Evolutionary conservation across 2,329 filamentous ascomycete genomes (phyloP), one percentile per base, ranked within the genome.

Genomic region (Lasiodiplodia theobromae): DNA sequence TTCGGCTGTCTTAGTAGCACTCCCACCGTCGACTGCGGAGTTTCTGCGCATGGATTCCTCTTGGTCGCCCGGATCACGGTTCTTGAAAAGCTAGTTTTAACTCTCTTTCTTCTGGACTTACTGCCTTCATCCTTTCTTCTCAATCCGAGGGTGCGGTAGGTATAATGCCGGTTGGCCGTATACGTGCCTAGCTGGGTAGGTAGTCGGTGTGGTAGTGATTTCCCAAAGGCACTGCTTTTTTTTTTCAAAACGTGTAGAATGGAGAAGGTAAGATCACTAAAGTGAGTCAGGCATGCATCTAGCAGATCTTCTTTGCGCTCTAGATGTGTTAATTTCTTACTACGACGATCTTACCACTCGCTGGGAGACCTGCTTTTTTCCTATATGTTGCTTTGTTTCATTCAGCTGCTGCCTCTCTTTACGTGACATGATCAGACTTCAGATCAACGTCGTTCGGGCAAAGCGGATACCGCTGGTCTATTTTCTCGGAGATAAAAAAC

Each of bases 251-350:
- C 44, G 34, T 40, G 49, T 23, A n/a, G 28, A 52, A 28, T 11
- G n/a, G 40, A 65, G 47, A 52, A 65, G 62, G 62, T 65, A 65
- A 54, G 47, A 65, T 65, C 62, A 37, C 44, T 40, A 28, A 51
- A 65, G 62, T 65, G 21, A 65, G 62, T 64, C 16, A 65, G 38
- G 34, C 53, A 40, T 63, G 37, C 58, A 37, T 63, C 58, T 63
- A 63, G 58, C 21, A 37, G 60, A 18, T 21, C 14, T 37, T 37
- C 53, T 21, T 21, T 51, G 44, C 44, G 44, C 28, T 65, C 62
- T 65, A 51, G 58, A 63, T 44, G 58, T 44, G 58, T 63, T 16
- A 44, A 34, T 57, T 14, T 65, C 51, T 54, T 65, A 49, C 62
- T 65, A 37, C 12, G 47, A 65, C 51, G 62, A 65, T 65, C 62